These are phyloP conservation scores for Aphanoascus verrucosus DNA, from an alignment of 2,329 filamentous ascomycete species.

Conservation along the genomic window DNA sequence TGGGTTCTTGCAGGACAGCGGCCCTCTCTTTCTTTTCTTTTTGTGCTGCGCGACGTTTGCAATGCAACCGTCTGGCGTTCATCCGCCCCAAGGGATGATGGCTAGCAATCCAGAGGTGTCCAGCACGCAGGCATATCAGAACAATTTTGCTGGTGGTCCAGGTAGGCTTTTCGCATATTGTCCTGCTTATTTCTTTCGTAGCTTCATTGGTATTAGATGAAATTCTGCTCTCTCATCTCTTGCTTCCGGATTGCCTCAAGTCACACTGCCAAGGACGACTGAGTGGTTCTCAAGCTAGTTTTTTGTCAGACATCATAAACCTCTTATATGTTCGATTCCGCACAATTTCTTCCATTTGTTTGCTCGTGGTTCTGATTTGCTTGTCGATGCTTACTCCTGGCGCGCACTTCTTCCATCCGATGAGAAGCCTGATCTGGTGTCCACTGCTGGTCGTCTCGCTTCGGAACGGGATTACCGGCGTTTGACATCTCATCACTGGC, in stretches of 20 bases:
- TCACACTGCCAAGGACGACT: not conserved
- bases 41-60: not conserved
- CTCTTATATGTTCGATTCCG: not conserved
- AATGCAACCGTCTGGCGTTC: not conserved
- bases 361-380: not conserved
- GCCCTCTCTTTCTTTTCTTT: not conserved
- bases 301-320: not conserved
- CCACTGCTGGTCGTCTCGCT: not conserved
- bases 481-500: not conserved
- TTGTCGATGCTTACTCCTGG: not conserved
- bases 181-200: not conserved
- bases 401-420: constrained; percentile 3
- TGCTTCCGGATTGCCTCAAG: too few relatives aligned
- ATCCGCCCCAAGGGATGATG: not conserved
- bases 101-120: not conserved
- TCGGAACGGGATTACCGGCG: not conserved
- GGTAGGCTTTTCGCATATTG: not conserved
- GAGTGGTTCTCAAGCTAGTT: not conserved
- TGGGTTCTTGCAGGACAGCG: not conserved
- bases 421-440: not conserved
- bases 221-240: not conserved
- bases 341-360: not conserved
- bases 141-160: not conserved
- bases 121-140: not conserved
- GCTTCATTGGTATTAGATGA: not conserved